A percentile compares a stretch with the other conserved stretches of the same genome.
These are phyloP conservation scores for Pseudogymnoascus pannorum DNA, from an alignment of 2,329 filamentous ascomycete species.

Conservation along the genomic window DNA sequence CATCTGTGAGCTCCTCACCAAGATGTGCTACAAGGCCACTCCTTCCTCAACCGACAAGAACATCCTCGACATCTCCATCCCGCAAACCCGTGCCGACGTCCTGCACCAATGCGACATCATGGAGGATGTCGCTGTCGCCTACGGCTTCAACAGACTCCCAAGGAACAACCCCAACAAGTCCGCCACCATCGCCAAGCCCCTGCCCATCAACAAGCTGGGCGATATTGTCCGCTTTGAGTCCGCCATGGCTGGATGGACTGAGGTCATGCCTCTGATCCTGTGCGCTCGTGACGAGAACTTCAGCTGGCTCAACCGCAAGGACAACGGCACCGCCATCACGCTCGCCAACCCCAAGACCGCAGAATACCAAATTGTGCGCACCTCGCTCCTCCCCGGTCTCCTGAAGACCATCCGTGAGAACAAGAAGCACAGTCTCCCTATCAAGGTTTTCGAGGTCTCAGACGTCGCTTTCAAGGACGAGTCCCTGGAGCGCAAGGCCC, in stretches of 20 bases:
- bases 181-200: slow-evolving; percentile 75
- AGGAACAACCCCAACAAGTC: slow-evolving; percentile 80
- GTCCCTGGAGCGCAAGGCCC: slow-evolving; percentile 70
- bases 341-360: slow-evolving; percentile 89
- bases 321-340: slow-evolving; percentile 77
- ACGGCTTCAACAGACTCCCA: slow-evolving; percentile 94
- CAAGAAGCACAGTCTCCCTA: slow-evolving; percentile 78
- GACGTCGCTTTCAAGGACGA: slow-evolving; percentile 90
- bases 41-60: slow-evolving; percentile 64
- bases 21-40: slow-evolving; percentile 80
- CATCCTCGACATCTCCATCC: slow-evolving; percentile 73
- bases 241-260: slow-evolving; percentile 91
- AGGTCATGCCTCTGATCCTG: slow-evolving; percentile 92
- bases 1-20: slow-evolving; percentile 72
- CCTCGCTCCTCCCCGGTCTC: slow-evolving; percentile 75
- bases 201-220: slow-evolving; percentile 87
- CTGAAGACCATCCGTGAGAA: slow-evolving; percentile 93
- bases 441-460: slow-evolving; percentile 86
- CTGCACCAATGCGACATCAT: slow-evolving; percentile 97
- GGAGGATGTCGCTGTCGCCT: slow-evolving; percentile 95
- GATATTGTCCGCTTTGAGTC: slow-evolving; percentile 87
- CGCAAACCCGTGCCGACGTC: slow-evolving; percentile 85
- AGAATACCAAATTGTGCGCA: slow-evolving; percentile 90
- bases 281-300: slow-evolving; percentile 99
- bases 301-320: slow-evolving; percentile 82